These are phyloP conservation scores for Ogataea pilisensis DNA, from an alignment of 805 yeast genomes.

Conservation along the genomic window DNA sequence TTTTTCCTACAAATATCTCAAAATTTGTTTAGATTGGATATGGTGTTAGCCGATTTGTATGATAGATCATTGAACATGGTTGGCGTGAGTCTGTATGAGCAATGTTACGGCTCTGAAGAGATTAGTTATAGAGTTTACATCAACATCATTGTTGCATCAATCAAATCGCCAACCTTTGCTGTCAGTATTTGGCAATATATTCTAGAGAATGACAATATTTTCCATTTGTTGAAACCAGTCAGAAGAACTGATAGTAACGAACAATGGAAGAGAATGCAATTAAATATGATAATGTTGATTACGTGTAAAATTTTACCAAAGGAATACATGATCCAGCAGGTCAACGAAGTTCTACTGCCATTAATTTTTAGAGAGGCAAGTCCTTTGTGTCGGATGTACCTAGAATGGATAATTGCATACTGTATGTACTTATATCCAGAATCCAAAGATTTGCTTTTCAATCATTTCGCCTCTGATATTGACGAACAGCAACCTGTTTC, in stretches of 20 bases:
- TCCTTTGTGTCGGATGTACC: constrained; percentile 67
- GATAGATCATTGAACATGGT: constrained; percentile 39
- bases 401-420: constrained; percentile 73
- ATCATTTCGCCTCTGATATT: constrained; percentile 29
- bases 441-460: constrained; percentile 17
- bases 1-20: constrained; percentile 50
- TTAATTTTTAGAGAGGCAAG: constrained; percentile 62
- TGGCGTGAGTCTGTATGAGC: constrained; percentile 38
- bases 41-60: constrained; percentile 47
- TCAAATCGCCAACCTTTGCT: constrained; percentile 29
- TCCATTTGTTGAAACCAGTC: constrained; percentile 44
- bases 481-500: constrained; percentile 42
- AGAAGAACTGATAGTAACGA: constrained; percentile 66
- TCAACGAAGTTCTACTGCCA: constrained; percentile 28
- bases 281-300: constrained; percentile 50
- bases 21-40: constrained; percentile 57
- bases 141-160: constrained; percentile 41
- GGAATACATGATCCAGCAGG: constrained; percentile 18
- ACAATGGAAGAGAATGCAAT: constrained; percentile 57
- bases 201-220: constrained; percentile 33
- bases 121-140: constrained; percentile 47
- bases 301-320: constrained; percentile 35
- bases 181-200: constrained; percentile 33
- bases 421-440: constrained; percentile 34
- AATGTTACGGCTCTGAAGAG: constrained; percentile 57